Conservation (phyloP, 2,329 filamentous ascomycete genomes). For the Volutella citrinella region DNA sequence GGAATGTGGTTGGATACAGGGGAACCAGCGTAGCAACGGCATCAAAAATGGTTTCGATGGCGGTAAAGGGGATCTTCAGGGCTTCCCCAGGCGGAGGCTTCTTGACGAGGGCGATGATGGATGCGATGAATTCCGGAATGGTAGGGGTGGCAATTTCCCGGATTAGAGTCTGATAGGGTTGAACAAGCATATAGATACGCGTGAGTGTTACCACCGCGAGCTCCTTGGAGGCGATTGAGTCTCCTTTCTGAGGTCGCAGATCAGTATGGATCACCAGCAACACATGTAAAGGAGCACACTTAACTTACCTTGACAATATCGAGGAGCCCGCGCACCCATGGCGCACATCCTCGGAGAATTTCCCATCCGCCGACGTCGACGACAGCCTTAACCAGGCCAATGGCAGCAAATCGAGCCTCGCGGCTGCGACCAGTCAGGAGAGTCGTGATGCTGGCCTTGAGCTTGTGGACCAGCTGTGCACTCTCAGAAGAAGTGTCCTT, state of each 20-base stretch:
- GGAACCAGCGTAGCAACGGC: conserved; percentile 71
- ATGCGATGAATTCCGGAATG: conserved; percentile 69
- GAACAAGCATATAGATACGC: conserved; percentile 79
- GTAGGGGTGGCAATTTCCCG: conserved; percentile 86
- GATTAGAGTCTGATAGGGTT: conserved; percentile 77
- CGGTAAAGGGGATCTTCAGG: conserved; percentile 36
- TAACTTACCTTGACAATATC: conserved; percentile 65
- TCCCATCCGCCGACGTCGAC: conserved; percentile 86
- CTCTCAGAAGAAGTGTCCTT: conserved; percentile 63
- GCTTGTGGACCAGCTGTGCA: conserved; percentile 72
- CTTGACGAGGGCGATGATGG: conserved; percentile 67
- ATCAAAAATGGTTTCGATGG: conserved; percentile 67
- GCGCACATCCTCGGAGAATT: conserved; percentile 66
- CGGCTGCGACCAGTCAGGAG: conserved; percentile 73
- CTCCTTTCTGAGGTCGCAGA: conserved; percentile 71
- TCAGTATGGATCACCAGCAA: conserved; percentile 17
- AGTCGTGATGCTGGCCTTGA: conserved; percentile 74
- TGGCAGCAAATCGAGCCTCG: conserved; percentile 74
- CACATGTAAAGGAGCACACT: not conserved
- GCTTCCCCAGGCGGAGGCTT: conserved; percentile 30
- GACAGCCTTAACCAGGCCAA: conserved; percentile 74
- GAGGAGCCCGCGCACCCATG: conserved; percentile 77
- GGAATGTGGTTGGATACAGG: conserved; percentile 79
- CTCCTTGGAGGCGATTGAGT: conserved; percentile 72
- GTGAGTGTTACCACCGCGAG: conserved; percentile 74